Base-by-base conservation (phyloP, 2,329 filamentous ascomycete genomes). In the Paecilomyces variotii region DNA sequence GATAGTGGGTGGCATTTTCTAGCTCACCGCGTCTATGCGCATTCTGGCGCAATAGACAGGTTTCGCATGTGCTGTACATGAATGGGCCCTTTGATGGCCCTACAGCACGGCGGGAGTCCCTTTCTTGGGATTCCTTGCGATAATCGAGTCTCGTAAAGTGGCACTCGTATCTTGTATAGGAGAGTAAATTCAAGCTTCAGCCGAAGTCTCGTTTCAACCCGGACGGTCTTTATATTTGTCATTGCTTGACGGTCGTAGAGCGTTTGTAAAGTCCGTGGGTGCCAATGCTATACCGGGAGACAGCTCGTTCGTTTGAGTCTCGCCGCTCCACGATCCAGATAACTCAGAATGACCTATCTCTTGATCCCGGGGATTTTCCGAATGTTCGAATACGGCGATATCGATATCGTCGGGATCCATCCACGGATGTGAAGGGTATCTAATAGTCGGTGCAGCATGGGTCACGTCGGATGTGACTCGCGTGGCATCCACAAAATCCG, bases 401-500 rank as follows among this genome's bases (percentile, higher is more conserved):
- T 68, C 73, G 51, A 75, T 62, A 50, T 70, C 72, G 19, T 74
- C 72, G 7, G 64, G 61, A 54, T 75, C 70, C 68, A 73, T 71
- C 61, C 69, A 71, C 5, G 66, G 67, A 7, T 66, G 70, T 3
- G 63, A 60, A 30, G 64, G 59, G 5, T 55, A 4, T 6, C 24
- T 6, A 28, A 56, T 32, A 1, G 64, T 59, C 1, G 72, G 64
- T 3, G 64, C 57, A 6, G 75, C 72, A 58, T 73, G 75, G 11
- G 74, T 78, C 4, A 77, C 57, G 55, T 78, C 76, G 7, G 72
- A 71, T 10, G 73, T 75, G 56, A 78, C 68, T 39, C 75, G 76
- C 14, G 69, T 72, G 30, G 76, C 69, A 59, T 79, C 76, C 58
- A 79, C 76, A 58, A 79, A 78, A 56, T 78, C 76, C 0, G 76